Evolutionary conservation across 2,329 filamentous ascomycete genomes (phyloP), one percentile per base, ranked within the genome.

Genomic region (Ascochyta rabiei): DNA sequence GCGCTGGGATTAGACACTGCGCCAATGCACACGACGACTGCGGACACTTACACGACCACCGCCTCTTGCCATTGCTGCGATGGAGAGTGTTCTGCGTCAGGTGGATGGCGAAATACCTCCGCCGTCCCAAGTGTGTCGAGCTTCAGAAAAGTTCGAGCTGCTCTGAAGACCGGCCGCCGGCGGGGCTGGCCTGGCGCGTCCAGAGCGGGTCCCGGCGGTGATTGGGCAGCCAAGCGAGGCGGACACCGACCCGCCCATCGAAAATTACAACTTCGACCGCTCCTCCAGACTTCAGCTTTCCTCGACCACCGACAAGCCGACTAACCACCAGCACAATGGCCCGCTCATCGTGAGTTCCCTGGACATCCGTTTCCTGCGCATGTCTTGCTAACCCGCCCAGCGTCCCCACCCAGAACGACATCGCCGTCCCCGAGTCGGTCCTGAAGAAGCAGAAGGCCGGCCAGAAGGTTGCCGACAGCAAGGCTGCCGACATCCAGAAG

Each of bases 401-500:
- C 83, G 90, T 96, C 77, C 91, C 95, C 73, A 95, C 93, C 82
- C 83, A 93, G 81, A 91, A 98, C 82, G 89, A 98, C 82, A 88
- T 99, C 80, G 86, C 97, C 80, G 92, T 98, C 79, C 95, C 95
- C 74, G 95, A 99, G 91, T 97, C 95, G 75, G 89, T 98, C 77
- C 89, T 99, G 81, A 99, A 99, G 91, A 99, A 99, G 91, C 91
- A 95, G 86, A 99, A 99, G 93, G 91, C 87, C 81, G 92, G 97
- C 84, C 93, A 98, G 88, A 96, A 98, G 89, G 91, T 92, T 80
- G 89, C 91, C 81, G 92, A 95, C 79, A 89, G 91, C 83, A 89
- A 88, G 79, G 81, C 85, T 70, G 86, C 90, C 67, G 89, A 91
- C 74, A 78, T 87, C 70, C 86, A 93, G 82, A 90, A 96, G 87